Base-by-base conservation (phyloP, 768 basidiomycete species). In the Butyriboletus loyo region DNA sequence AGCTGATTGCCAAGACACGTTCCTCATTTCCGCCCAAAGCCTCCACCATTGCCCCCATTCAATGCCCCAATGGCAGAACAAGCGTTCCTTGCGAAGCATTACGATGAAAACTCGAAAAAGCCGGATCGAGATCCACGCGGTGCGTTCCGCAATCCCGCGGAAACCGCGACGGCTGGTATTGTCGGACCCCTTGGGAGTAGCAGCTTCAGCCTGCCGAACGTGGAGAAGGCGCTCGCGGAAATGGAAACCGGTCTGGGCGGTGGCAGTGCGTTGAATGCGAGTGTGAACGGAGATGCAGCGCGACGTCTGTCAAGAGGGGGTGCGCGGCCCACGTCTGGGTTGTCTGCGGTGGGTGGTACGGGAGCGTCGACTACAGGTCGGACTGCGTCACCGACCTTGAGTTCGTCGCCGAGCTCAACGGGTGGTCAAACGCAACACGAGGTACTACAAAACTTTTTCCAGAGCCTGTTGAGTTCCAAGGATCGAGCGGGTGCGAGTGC, bases 181-280 rank as follows among this genome's bases (percentile, higher is more conserved):
- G 96, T 99, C 11, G 96, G 96, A 1, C 96, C 96, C 0, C 81
- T 99, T 72, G 89, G 89, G 49, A 89, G 86, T 66, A 88, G 86
- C 59, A 89, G 86, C 53, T 87, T 95, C 72, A 88, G 72, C 63
- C 73, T 98, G 45, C 94, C 95, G 2, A 86, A 77, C 50, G 96
- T 98, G 34, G 93, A 94, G 68, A 84, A 84, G 46, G 93, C 90
- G 1, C 78, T 97, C 51, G 80, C 79, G 21, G 92, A 94, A 51
- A 93, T 97, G 92, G 92, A 96, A 62, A 78, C 79, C 45, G 80
- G 80, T 5, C 64, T 77, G 41, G 63, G 64, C 0, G 56, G 60
- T 1, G 68, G 70, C 21, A 63, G 69, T 24, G 62, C 65, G 68
- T 38, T 69, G 65, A 64, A 62, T 53, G 55, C 72, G 61, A 68